These are phyloP conservation scores for Diutina catenulata DNA, from an alignment of 1,139 yeast genomes.

Conservation along the genomic window DNA sequence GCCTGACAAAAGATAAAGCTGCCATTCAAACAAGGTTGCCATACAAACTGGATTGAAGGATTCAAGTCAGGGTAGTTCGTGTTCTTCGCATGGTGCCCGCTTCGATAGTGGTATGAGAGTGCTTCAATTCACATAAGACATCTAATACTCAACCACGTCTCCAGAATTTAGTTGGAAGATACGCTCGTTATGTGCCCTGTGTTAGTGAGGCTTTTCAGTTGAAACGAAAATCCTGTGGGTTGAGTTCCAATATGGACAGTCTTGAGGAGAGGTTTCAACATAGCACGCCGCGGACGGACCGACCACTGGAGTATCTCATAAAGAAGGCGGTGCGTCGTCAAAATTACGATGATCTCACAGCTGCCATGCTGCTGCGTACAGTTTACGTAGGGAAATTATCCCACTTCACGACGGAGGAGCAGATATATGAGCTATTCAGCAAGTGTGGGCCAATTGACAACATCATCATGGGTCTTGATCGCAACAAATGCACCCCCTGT, in stretches of 20 bases:
- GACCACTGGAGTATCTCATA: constrained; percentile 65
- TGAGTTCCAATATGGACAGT: neutral
- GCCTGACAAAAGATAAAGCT: too few relatives aligned
- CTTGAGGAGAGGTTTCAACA: constrained; percentile 12
- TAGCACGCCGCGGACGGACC: constrained; percentile 57
- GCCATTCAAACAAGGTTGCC: too few relatives aligned
- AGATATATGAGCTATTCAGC: constrained; percentile 72
- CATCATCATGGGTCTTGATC: constrained; percentile 87
- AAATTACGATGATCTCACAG: constrained; percentile 46
- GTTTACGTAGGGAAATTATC: constrained; percentile 79
- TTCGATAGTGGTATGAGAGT: too few relatives aligned
- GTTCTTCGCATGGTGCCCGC: too few relatives aligned
- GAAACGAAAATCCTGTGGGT: too few relatives aligned
- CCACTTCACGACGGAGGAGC: constrained; percentile 88
- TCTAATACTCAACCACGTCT: too few relatives aligned
- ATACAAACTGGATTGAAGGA: too few relatives aligned
- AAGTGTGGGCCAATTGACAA: constrained; percentile 68
- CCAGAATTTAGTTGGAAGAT: too few relatives aligned
- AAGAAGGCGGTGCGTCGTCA: constrained; percentile 56
- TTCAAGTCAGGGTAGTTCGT: too few relatives aligned
- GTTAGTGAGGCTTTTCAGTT: too few relatives aligned
- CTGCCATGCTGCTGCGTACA: constrained; percentile 56
- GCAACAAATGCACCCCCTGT: constrained; percentile 83
- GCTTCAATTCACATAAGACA: too few relatives aligned
- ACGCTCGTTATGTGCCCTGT: too few relatives aligned